Evolutionary conservation across 1,284 basidiomycete species (phyloP), one percentile per base, ranked within the genome.

Genomic region (Papiliotrema nemorosa): DNA sequence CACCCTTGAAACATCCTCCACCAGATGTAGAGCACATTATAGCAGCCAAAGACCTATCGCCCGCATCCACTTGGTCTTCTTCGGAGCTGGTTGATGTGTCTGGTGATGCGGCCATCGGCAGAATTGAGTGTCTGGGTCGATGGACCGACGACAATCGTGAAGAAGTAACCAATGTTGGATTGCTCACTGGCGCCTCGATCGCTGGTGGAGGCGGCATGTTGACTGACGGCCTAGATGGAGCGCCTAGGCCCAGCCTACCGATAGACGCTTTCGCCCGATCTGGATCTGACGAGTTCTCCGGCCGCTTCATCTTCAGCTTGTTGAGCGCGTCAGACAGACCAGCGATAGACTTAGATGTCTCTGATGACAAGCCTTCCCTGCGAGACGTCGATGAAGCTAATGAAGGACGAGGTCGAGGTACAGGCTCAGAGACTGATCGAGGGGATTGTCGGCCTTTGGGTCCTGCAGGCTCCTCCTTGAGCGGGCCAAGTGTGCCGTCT

Each of bases 1-100:
- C 93, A 12, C 84, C 82, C 51, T 85, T 84, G 58, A 94, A 55
- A 44, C 63, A 67, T 3, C 58, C 59, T 14, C 39, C 55, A 5
- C 59, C 64, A 20, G 44, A 51, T 3, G 50, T 58, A 4, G 63
- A 63, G 18, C 46, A 53, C 46, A 70, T 46, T 31, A 70, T 48
- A 9, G 58, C 67, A 16, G 60, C 63, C 9, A 67, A 57, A 9
- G 55, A 58, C 27, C 52, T 29, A 45, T 66, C 60, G 2, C 49
- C 55, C 26, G 33, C 53, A 6, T 49, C 42, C 2, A 36, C 41
- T 16, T 44, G 45, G 5, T 55, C 44, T 16, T 34, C 49, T 31
- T 31, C 29, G 9, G 29, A 31, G 29, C 29, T 31, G 14, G 29
- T 31, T 10, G 53, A 50, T 14, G 16, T 20, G 31, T 57, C 56